Evolutionary conservation across 257 asterid species (phyloP), one percentile per base, ranked within the genome.

Genomic region (Fraxinus americana): DNA sequence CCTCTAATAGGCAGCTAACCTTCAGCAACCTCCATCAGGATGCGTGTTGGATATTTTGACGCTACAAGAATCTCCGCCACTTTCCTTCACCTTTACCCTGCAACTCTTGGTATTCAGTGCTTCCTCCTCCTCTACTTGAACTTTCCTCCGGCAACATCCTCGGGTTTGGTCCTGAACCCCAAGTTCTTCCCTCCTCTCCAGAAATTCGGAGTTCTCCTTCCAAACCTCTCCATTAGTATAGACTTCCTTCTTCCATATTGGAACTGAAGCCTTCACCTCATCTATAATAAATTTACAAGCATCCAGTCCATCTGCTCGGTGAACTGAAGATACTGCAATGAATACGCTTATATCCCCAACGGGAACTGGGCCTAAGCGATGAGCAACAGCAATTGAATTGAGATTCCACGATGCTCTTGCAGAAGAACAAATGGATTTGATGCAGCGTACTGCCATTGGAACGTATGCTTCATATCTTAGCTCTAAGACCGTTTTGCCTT

Each of bases 181-280:
- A 32, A 85, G 89, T 80, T 87, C 92, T 30, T 86, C 84, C 72
- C 84, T 79, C 83, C 97, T 91, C 84, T 89, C 94, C 71, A 91
- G 36, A 77, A 96, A 96, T 85, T 93, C 98, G 0, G 87, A 80
- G 63, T 96, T 96, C 90, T 96, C 97, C 80, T 96, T 96, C 99
- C 99, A 93, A 67, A 91, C 91, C 90, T 96, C 97, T 67, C 97
- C 99, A 73, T 93, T 91, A 29, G 88, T 79, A 80, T 92, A 96
- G 74, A 96, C 96, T 84, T 96, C 98, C 82, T 96, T 93, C 97
- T 96, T 96, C 98, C 99, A 96, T 73, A 93, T 89, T 0, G 98
- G 99, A 73, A 96, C 99, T 0, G 90, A 86, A 14, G 97, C 97
- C 90, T 96, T 93, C 9, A 96, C 86, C 87, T 96, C 99, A 73